Base-by-base conservation (phyloP, 345 rosid species). In the Camelina hispida region DNA sequence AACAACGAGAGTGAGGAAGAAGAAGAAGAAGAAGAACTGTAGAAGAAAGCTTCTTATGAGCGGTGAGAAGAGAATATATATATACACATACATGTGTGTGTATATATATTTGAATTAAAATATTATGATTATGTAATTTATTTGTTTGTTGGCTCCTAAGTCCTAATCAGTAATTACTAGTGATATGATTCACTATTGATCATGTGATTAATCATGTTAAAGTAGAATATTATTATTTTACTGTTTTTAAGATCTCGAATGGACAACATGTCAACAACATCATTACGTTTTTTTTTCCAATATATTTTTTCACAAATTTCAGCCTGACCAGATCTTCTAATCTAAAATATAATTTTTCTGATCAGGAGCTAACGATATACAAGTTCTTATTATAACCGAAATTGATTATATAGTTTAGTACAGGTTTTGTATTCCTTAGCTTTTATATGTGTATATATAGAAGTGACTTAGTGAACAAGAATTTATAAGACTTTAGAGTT, bases 201-300 rank as follows among this genome's bases (percentile, higher is more conserved):
- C 59, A 55, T 54, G 35, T 55, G 35, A 55, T 55, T 55, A 15
- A 55, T 55, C 37, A 42, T 42, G 15, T 42, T 12, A 40, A 40
- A 5, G 5, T 43, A 43, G 0, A 43, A 43, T 44, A 14, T 44
- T 44, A 6, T 6, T 44, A 44, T 44, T 28, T 28, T 44, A 42
- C 5, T 56, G 37, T 34, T 16, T 34, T 5, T 32, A 3, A 32
- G 18, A 34, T 58, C 37, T 56, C 9, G 6, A 37, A 34, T 34
- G 0, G 20, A 62, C 20, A 62, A 43, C 67, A 43, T 34, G 35
- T 22, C 67, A 43, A 23, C 67, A 62, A 62, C 54, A 63, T 63
- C 8, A 23, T 43, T 18, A 62, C 18, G 37, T 23, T 42, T 62
- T 42, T 23, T 43, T 23, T 35, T 62, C 20, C 14, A 42, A 43